These are phyloP conservation scores for Paramecium biaurelia DNA, from an alignment of 73 alveolate genomes.

Conservation along the genomic window DNA sequence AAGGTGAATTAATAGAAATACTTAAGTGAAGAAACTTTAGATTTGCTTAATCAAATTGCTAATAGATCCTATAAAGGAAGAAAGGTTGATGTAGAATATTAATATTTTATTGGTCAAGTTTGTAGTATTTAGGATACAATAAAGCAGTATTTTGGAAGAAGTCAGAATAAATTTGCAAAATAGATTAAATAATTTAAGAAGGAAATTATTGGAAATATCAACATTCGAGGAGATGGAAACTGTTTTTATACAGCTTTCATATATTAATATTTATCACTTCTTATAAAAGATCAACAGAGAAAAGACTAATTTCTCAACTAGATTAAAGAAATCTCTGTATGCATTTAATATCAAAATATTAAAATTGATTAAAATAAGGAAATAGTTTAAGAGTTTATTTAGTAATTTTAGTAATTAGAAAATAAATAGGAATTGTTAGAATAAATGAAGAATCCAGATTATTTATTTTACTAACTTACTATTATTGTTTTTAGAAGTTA, in stretches of 20 bases:
- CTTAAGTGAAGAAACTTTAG: background rate
- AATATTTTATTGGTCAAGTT: background rate
- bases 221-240: slow-evolving; percentile 31
- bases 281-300: background rate
- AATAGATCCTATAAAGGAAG: background rate
- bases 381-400: background rate
- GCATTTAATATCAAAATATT: background rate
- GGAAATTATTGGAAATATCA: background rate
- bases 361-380: background rate
- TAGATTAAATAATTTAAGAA: background rate
- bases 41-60: background rate
- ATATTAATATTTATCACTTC: background rate
- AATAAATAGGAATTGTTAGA: background rate
- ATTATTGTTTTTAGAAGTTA: background rate
- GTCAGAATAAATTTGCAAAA: background rate
- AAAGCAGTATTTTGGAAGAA: background rate
- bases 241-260: background rate
- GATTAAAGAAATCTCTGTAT: background rate
- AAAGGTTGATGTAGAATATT: background rate
- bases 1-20: background rate
- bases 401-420: background rate
- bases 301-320: background rate
- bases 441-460: background rate
- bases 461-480: background rate
- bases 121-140: background rate